These are phyloP conservation scores for Halophytophthora polymorphica DNA, from an alignment of 352 stramenopile species.

Conservation along the genomic window DNA sequence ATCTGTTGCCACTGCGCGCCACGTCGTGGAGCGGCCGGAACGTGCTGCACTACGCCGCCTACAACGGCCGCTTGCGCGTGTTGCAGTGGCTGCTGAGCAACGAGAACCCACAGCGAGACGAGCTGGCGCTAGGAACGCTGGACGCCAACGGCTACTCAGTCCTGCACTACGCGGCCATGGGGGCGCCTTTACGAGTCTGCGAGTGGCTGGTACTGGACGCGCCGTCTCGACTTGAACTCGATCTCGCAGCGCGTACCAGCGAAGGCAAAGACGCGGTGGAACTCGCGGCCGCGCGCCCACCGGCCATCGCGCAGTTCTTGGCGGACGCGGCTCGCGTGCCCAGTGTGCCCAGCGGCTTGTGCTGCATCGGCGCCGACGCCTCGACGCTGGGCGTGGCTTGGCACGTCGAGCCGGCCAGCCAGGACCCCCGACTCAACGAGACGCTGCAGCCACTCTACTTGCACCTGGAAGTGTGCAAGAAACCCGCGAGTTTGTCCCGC, in stretches of 20 bases:
- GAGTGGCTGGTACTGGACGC: slow-evolving; percentile 59
- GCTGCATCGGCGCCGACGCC: slow-evolving; percentile 49
- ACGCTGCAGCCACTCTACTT: slow-evolving; percentile 45
- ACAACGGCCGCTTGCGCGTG: slow-evolving; percentile 48
- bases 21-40: slow-evolving; percentile 62
- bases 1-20: slow-evolving; percentile 32
- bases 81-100: slow-evolving; percentile 45
- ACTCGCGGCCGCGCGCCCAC: slow-evolving; percentile 31
- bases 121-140: slow-evolving; percentile 32
- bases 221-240: slow-evolving; percentile 30
- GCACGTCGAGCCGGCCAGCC: slow-evolving; percentile 31
- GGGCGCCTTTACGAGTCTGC: slow-evolving; percentile 48
- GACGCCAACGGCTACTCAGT: slow-evolving; percentile 60
- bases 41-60: slow-evolving; percentile 67
- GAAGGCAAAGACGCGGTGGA: slow-evolving; percentile 40
- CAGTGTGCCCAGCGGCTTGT: slow-evolving; percentile 26
- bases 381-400: slow-evolving; percentile 55
- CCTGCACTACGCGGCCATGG: slow-evolving; percentile 67
- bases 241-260: slow-evolving; percentile 42
- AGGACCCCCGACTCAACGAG: slow-evolving; percentile 27
- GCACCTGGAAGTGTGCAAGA: slow-evolving; percentile 62
- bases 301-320: slow-evolving; percentile 40
- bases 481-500: slow-evolving; percentile 39
- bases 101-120: slow-evolving; percentile 19
- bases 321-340: slow-evolving; percentile 33